A percentile compares a stretch with the other conserved stretches of the same genome.
These are phyloP conservation scores for Neoboletus magnificus DNA, from an alignment of 768 basidiomycete genomes.

Conservation along the genomic window DNA sequence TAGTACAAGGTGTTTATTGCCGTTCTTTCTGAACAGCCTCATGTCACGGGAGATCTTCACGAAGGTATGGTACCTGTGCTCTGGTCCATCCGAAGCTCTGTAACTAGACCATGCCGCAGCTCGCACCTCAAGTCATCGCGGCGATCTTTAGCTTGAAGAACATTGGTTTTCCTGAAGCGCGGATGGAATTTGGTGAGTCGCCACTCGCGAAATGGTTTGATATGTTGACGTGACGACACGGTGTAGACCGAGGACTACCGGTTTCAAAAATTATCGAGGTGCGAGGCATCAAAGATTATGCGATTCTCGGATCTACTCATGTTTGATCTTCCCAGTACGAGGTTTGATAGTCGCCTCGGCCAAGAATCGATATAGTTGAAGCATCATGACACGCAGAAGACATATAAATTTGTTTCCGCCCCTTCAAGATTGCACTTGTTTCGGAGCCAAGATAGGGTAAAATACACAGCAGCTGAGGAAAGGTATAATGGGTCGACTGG, in stretches of 20 bases:
- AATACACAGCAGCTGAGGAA: background rate
- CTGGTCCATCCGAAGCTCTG: slow-evolving; percentile 15
- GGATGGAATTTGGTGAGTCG: slow-evolving; percentile 13
- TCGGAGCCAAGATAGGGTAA: background rate
- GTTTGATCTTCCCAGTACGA: slow-evolving; percentile 7
- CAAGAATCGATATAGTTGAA: background rate
- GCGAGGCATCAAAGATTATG: background rate
- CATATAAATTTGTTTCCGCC: slow-evolving; percentile 1
- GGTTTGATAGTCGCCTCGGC: slow-evolving; percentile 22
- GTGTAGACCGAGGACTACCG: slow-evolving; percentile 12
- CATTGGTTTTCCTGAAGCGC: slow-evolving; percentile 17
- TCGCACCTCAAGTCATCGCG: slow-evolving; percentile 42
- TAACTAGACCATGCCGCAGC: slow-evolving; percentile 24
- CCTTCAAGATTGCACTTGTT: background rate
- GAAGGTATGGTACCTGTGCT: slow-evolving; percentile 9
- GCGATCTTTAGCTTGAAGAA: slow-evolving; percentile 44
- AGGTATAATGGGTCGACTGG: background rate
- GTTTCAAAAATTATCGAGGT: slow-evolving; percentile 21
- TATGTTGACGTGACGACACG: background rate
- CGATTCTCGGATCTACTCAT: background rate
- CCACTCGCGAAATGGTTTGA: background rate
- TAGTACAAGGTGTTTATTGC: background rate
- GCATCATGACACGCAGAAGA: background rate
- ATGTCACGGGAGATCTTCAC: slow-evolving; percentile 27
- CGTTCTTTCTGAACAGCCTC: slow-evolving; percentile 25